Conservation (phyloP, 257 asterid genomes). For the Solanum chmielewskii region DNA sequence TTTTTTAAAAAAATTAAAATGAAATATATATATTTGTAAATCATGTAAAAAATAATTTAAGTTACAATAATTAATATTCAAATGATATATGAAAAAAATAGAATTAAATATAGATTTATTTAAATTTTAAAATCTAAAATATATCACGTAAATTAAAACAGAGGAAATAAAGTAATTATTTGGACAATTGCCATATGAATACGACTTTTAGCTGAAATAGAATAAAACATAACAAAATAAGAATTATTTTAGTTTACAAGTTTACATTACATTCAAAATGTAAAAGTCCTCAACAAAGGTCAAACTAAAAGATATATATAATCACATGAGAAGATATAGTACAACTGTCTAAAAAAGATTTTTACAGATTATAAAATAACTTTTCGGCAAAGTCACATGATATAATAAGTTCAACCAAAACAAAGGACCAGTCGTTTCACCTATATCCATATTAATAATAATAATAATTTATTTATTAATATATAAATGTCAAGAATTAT, state of each 20-base stretch:
- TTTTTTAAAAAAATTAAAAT: too few relatives aligned
- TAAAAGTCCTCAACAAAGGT: conserved; percentile 30
- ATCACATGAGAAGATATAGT: conserved; percentile 20
- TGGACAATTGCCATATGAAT: background rate
- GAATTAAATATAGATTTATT: accelerated
- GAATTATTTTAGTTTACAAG: background rate
- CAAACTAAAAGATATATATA: conserved; percentile 31
- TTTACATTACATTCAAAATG: background rate
- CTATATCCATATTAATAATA: conserved; percentile 18
- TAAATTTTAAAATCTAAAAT: too few relatives aligned
- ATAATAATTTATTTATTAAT: background rate
- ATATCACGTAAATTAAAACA: too few relatives aligned
- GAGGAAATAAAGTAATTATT: background rate
- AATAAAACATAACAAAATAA: background rate
- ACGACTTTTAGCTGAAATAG: background rate
- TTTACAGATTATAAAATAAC: background rate
- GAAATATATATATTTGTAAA: too few relatives aligned
- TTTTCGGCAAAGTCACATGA: conserved; percentile 48
- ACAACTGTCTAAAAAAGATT: conserved; percentile 39
- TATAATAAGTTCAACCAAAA: conserved; percentile 35
- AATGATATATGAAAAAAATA: too few relatives aligned
- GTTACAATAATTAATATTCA: too few relatives aligned
- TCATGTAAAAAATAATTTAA: accelerated
- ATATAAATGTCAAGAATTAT: conserved; percentile 45
- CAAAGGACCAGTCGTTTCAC: conserved; percentile 50